Conservation (phyloP, 1,284 basidiomycete species). For the Puccinia horiana region DNA sequence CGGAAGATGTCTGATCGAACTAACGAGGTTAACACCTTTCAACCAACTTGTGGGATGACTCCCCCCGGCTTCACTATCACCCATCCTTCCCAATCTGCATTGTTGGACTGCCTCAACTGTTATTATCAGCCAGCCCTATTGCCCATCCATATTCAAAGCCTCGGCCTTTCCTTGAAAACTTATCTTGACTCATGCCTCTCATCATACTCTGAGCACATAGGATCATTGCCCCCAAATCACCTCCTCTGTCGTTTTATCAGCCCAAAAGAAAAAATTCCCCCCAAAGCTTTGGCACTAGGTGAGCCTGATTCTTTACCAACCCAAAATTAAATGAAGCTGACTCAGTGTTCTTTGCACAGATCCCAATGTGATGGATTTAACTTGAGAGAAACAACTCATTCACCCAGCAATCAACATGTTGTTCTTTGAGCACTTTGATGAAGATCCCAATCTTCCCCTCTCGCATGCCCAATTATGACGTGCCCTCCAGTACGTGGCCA, state of each 20-base stretch:
- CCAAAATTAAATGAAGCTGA: not conserved
- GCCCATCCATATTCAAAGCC: not conserved
- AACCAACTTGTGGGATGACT: not conserved
- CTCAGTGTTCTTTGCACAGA: not conserved
- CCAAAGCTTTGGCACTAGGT: constrained; percentile 19
- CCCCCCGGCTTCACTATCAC: not conserved
- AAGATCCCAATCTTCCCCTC: constrained; percentile 4
- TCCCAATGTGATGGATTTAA: constrained; percentile 1
- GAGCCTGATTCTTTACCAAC: not conserved
- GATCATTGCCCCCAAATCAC: not conserved
- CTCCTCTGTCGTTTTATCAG: not conserved
- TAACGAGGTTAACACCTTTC: not conserved
- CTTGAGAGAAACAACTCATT: not conserved
- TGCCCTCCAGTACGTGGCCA: too few relatives aligned
- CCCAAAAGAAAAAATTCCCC: not conserved
- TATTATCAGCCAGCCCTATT: not conserved
- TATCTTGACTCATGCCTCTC: not conserved
- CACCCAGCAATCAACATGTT: not conserved
- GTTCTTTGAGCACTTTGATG: constrained; percentile 2
- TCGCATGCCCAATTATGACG: constrained; percentile 11
- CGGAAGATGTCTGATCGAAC: too few relatives aligned
- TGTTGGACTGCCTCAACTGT: not conserved
- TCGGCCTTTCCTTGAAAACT: not conserved
- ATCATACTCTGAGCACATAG: not conserved
- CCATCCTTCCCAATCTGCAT: too few relatives aligned